Percentiles rank a stretch among this genome's conserved stretches.
These are phyloP conservation scores for Cladorrhinum sp. DNA, from an alignment of 2,329 filamentous ascomycete genomes.

Conservation along the genomic window DNA sequence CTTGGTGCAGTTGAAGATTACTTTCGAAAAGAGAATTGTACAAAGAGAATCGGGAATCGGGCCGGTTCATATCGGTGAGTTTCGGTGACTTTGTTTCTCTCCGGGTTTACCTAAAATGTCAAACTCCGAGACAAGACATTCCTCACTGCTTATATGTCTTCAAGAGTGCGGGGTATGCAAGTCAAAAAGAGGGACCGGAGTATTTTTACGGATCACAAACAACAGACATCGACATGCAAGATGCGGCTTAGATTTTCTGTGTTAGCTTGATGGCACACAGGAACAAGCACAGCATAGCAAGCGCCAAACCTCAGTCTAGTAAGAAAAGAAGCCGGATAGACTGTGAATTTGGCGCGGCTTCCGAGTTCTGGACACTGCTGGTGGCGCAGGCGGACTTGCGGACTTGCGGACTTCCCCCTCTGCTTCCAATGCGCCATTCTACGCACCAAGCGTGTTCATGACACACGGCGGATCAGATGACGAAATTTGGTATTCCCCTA, in stretches of 20 bases:
- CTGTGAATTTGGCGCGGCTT: not conserved
- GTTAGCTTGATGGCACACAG: not conserved
- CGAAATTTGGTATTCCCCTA: not conserved
- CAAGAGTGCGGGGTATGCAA: not conserved
- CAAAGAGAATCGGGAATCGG: not conserved
- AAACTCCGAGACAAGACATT: not conserved
- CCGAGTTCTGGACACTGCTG: not conserved
- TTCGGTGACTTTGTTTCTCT: not conserved
- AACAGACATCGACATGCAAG: not conserved
- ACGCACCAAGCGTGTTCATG: not conserved
- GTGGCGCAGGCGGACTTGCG: slow-evolving; percentile 16
- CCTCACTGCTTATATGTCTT: not conserved
- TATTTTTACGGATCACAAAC: not conserved
- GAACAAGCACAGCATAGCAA: not conserved
- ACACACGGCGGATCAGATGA: not conserved
- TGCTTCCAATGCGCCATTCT: not conserved
- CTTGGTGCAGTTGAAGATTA: not conserved
- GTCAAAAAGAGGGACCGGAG: not conserved
- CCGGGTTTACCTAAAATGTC: not conserved
- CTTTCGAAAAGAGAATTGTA: not conserved
- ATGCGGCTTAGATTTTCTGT: not conserved
- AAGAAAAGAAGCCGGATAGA: not conserved
- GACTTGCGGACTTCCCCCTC: slow-evolving; percentile 21
- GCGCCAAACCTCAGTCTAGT: not conserved
- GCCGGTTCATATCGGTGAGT: not conserved